These are phyloP conservation scores for Malus hybrid DNA, from an alignment of 331 rosid genomes.

Conservation along the genomic window DNA sequence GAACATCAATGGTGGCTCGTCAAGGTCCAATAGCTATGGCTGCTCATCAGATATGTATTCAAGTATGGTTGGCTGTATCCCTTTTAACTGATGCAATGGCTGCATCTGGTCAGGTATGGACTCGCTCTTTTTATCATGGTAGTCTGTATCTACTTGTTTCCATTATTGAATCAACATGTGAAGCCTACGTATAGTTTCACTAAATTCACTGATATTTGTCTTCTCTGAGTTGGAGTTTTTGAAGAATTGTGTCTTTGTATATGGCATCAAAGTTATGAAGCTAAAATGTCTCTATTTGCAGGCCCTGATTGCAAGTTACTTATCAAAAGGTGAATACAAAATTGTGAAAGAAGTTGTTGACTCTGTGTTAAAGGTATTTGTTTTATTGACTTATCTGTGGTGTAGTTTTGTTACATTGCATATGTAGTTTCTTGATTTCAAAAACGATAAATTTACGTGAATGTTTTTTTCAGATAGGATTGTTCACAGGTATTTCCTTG, in stretches of 20 bases:
- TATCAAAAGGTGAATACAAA: slow-evolving; percentile 72
- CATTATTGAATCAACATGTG: background rate
- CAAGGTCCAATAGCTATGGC: slow-evolving; percentile 56
- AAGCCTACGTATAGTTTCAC: background rate
- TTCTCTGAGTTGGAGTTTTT: background rate
- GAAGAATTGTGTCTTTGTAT: background rate
- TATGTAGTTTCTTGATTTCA: slow-evolving; percentile 16
- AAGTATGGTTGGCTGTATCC: slow-evolving; percentile 97
- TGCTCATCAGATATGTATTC: slow-evolving; percentile 95
- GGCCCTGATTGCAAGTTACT: slow-evolving; percentile 84
- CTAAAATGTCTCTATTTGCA: slow-evolving; percentile 23
- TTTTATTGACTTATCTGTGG: background rate
- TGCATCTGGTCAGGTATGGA: slow-evolving; percentile 75
- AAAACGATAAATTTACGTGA: background rate
- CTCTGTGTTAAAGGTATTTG: slow-evolving; percentile 49
- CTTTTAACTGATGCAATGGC: slow-evolving; percentile 89
- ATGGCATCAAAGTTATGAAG: background rate
- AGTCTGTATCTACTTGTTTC: background rate
- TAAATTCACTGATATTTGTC: background rate
- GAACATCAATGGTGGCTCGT: no score
- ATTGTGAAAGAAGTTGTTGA: slow-evolving; percentile 59
- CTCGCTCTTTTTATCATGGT: slow-evolving; percentile 7
- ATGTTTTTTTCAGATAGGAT: slow-evolving; percentile 55
- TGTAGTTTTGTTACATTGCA: background rate
- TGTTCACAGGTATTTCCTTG: slow-evolving; percentile 60